Base-by-base conservation (phyloP, 345 rosid genomes). In the Salix koriyanagi region DNA sequence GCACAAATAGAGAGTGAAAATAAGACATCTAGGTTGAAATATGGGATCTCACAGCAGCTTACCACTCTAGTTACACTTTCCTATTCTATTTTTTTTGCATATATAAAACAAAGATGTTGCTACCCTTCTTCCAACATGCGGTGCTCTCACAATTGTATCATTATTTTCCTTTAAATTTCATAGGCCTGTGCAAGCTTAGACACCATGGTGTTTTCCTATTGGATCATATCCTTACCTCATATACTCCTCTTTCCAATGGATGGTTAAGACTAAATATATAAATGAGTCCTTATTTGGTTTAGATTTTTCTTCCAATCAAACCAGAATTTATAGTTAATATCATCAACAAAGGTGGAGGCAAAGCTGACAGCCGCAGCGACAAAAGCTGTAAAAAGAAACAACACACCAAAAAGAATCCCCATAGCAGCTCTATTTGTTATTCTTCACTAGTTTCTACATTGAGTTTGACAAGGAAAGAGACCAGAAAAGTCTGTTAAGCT, bases 391-490 rank as follows among this genome's bases (percentile, higher is more conserved):
- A 10, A 26, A 6, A 23, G 50, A 16, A 34, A 9, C 30, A 32
- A 37, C 14, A 50, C 10, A 46, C 41, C 39, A 44, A 62, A n/a
- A 44, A 21, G 54, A 39, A 30, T 30, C 6, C 30, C 48, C 32
- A 72, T 39, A 56, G 39, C 30, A 60, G 26, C 12, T 34, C 6
- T 37, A 58, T 37, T 60, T 13, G 5, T 13, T 46, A 52, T 19
- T 66, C 67, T 58, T 46, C 41, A 78, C 41, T 65, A 68, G 34
- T 50, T 80, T 50, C 52, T 75, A 37, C 65, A 73, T 72, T 66
- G 42, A 56, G 61, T 66, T 26, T n/a, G 37, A 39, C 10, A 44
- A 41, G 65, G 46, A 41, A 14, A 44, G 56, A n/a, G 69, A 75
- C 52, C 23, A 61, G 41, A 28, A 71, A 65, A 72, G 28, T 60